phyloP scores from a whole-genome alignment of 73 alveolate species.

The Paramecium pentaurelia region DNA sequence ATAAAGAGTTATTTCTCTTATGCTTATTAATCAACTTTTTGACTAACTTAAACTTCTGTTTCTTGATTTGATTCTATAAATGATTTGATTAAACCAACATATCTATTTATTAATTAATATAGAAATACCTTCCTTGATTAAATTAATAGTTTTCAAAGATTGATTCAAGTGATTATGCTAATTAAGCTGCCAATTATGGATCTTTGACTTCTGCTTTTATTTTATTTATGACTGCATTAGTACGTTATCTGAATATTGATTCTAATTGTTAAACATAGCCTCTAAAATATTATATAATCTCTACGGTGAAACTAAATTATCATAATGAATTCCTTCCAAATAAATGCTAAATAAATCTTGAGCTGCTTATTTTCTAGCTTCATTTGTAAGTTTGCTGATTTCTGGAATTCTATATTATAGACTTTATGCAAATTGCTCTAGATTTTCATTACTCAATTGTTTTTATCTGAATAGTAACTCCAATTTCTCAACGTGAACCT shows the following conservation, averaged over 20 bases:
- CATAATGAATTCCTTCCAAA: background rate
- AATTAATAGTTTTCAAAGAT: background rate
- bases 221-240: background rate
- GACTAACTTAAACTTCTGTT: background rate
- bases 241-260: background rate
- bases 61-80: background rate
- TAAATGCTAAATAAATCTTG: background rate
- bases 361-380: slow-evolving; percentile 7
- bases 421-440: background rate
- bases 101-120: background rate
- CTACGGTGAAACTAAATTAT: background rate
- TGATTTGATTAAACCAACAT: background rate
- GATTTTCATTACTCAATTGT: background rate
- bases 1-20: background rate
- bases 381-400: background rate
- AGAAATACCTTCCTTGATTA: background rate
- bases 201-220: background rate
- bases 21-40: background rate
- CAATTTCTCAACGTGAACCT: background rate
- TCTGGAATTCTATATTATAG: background rate
- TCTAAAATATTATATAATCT: background rate
- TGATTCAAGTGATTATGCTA: background rate
- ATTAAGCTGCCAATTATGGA: background rate
- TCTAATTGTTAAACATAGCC: background rate
- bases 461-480: background rate